Evolutionary conservation across 1,139 yeast genomes (phyloP), one percentile per base, ranked within the genome.

Genomic region (Saccharomycopsis phalli): DNA sequence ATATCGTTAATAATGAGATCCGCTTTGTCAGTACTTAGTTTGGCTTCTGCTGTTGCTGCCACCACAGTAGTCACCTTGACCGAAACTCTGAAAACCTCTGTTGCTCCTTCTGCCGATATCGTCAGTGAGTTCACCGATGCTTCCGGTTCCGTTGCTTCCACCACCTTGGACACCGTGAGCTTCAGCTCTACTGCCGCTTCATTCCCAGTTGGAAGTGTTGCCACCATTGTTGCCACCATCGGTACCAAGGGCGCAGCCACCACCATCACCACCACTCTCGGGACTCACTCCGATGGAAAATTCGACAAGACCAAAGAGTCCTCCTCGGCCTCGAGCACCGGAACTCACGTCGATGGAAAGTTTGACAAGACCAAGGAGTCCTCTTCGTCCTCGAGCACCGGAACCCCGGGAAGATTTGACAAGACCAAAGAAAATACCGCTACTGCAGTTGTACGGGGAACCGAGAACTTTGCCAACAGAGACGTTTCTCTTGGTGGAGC

Each of bases 381-480:
- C 13, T 38, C 57, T 13, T 41, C 53, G 10, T 47, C 65, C 18
- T 49, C 63, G 5, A 40, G 54, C 6, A 52, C 66, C 34, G 69
- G 67, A 38, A 67, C 72, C 43, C 71, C 66, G 58, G 76, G 76
- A 45, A 66, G 64, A 57, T 71, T 68, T 53, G 62, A 69, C 62
- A 66, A 70, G 55, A 68, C 75, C 49, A 54, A 55, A 51, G 49
- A 52, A 14, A 50, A 58, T n/a, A 47, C 61, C 32, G 47, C 59
- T 19, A 55, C 70, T 28, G 72, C 72, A 46, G 69, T 74, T 42
- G 71, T 68, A 61, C 59, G 55, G 48, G 70, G 71, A 47, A 58
- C 61, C 53, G 60, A 66, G 29, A 49, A 49, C 43, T 44, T 46
- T 32, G 51, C 50, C 40, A 44, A 54, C 21, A 41, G 51, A 37